These are phyloP conservation scores for Moringa oleifera DNA, from an alignment of 345 rosid genomes.

Conservation along the genomic window DNA sequence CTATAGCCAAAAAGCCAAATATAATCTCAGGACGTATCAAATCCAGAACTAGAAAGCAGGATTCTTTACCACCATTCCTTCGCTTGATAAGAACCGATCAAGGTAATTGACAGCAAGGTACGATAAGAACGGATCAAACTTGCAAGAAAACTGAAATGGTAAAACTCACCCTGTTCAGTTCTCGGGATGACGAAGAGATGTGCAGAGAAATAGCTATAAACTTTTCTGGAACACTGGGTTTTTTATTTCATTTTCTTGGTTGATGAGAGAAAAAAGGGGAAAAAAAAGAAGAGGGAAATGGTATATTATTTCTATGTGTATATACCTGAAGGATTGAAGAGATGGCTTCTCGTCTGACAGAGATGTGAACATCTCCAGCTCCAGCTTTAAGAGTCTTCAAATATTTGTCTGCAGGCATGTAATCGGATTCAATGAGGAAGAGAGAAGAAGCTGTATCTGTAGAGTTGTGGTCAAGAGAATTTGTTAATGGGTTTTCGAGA, in stretches of 20 bases:
- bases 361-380: conserved; percentile 29
- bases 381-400: conserved; percentile 27
- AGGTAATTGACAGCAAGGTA: conserved; percentile 81
- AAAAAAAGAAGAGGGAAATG: neutral
- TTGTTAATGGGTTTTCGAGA: conserved; percentile 63
- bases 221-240: too few relatives aligned
- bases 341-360: conserved; percentile 40
- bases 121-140: conserved; percentile 37
- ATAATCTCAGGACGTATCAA: neutral
- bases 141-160: conserved; percentile 35
- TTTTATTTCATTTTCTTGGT: too few relatives aligned
- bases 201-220: too few relatives aligned
- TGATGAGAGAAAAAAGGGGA: neutral
- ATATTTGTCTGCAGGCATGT: conserved; percentile 54
- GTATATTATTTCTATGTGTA: neutral
- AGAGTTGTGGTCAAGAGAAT: conserved; percentile 9
- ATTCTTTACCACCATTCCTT: conserved; percentile 45
- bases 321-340: conserved; percentile 45
- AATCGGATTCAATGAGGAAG: conserved; percentile 54
- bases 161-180: too few relatives aligned
- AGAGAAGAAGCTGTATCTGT: conserved; percentile 29
- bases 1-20: neutral
- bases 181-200: too few relatives aligned
- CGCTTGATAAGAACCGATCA: conserved; percentile 70
- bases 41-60: neutral